These are phyloP conservation scores for Apiotrichum porosum DNA, from an alignment of 1,284 basidiomycete species.

Conservation along the genomic window DNA sequence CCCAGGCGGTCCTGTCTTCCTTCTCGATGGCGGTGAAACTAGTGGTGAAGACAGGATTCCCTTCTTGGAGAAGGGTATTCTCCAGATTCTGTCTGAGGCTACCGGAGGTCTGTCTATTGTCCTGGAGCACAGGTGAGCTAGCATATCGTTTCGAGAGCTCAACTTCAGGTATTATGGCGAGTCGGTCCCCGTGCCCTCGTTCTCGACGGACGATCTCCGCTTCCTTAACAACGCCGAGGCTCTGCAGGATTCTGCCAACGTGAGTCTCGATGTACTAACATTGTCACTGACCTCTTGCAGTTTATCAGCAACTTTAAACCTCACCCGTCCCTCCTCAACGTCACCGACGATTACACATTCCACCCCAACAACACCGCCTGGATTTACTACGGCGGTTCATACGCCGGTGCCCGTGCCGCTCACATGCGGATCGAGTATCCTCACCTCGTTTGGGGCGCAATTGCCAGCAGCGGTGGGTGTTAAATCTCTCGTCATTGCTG, in stretches of 20 bases:
- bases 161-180: conserved; percentile 54
- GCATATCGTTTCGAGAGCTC: not conserved
- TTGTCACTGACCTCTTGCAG: conserved; percentile 45
- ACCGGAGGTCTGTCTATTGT: conserved; percentile 80
- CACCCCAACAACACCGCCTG: conserved; percentile 60
- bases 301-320: conserved; percentile 81
- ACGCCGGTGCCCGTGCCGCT: conserved; percentile 89
- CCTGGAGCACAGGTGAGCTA: conserved; percentile 75
- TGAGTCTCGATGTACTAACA: conserved; percentile 12
- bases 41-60: conserved; percentile 44
- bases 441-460: conserved; percentile 81
- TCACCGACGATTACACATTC: conserved; percentile 59
- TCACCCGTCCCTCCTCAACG: conserved; percentile 56
- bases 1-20: conserved; percentile 67
- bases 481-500: too few relatives aligned
- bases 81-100: conserved; percentile 73
- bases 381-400: conserved; percentile 82
- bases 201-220: conserved; percentile 75
- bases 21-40: conserved; percentile 81
- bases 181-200: conserved; percentile 61
- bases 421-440: conserved; percentile 75
- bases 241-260: conserved; percentile 78
- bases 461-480: conserved; percentile 69
- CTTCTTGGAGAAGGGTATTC: conserved; percentile 60
- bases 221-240: conserved; percentile 85